Base-by-base conservation (phyloP, 164 flowering plant genomes). In the Piper betle region DNA sequence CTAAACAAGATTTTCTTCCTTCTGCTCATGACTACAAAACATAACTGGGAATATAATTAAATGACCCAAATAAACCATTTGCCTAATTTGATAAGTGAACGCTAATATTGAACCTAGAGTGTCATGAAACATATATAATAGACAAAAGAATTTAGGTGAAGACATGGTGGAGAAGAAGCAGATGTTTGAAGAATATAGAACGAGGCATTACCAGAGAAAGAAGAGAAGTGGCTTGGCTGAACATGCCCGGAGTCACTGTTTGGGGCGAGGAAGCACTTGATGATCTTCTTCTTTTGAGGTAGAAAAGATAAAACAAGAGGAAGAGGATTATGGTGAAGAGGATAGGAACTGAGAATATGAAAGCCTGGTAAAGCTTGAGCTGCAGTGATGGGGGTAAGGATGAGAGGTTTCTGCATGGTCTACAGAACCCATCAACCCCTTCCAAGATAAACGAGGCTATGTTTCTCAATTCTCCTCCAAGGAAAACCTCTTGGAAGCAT, bases 261-360 rank as follows among this genome's bases (percentile, higher is more conserved):
- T 46, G 50, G 50, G 84, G 17, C 5, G 82, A 63, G 15, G 78
- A 60, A 37, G 64, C 59, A 59, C 66, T 42, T 37, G 84, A 65
- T 61, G 84, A 74, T 66, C 93, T 84, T 52, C 84, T 72, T 59
- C 69, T 85, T 52, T 88, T 86, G 53, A 85, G 86, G 56, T 81
- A 82, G 71, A 80, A 78, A 66, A 78, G 70, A 69, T 83, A 83
- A 68, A 85, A 83, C 57, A 83, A 57, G 63, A 80, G 76, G 61
- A 83, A 72, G 33, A 85, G 75, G 5, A 80, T 62, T 62, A 81
- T 73, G 48, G 86, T 75, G 76, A 83, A 80, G 72, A 78, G 68
- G 46, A 85, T 73, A 6, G 88, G 88, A 4, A 81, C 72, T 15
- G 84, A 81, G 69, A 85, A 81, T 55, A 85, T 77, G 68, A 85